Base-by-base conservation (phyloP, 768 basidiomycete genomes). In the Calvatia gigantea region DNA sequence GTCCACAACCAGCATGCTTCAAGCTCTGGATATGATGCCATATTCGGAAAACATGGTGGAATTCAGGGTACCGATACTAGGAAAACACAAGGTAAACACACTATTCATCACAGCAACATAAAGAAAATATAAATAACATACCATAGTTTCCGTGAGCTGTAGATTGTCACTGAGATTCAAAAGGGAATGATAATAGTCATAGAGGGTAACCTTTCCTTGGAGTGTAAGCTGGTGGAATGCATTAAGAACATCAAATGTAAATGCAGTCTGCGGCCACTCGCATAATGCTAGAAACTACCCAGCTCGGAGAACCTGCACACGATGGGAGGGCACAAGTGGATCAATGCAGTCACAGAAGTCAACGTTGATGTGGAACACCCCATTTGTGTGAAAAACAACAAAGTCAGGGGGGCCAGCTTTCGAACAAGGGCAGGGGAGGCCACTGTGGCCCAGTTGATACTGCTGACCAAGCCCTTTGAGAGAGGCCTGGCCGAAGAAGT, bases 11-110 rank as follows among this genome's bases (percentile, higher is more conserved):
- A 39, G 62, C 49, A 6, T 66, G 54, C 58, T 69, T 59, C 48
- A 71, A 53, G 61, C 64, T 61, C 44, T 64, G 57, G 4, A 72
- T 28, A 48, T 70, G 64, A 0, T 62, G 54, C 37, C 56, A 73
- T 31, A 65, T 37, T 0, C 60, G 54, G 2, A 61, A 15, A 25
- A 59, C 51, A 0, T 44, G 42, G 5, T 60, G 17, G 33, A 64
- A 57, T 2, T 50, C 35, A 3, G 49, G 53, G 28, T 59, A 61
- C 2, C 62, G 58, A 42, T 58, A 35, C 37, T 57, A 51, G 3
- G 41, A 11, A 39, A n/a, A n/a, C n/a, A n/a, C n/a, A n/a, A n/a
- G n/a, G n/a, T n/a, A n/a, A n/a, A n/a, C n/a, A n/a, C n/a, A n/a
- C n/a, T n/a, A n/a, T n/a, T n/a, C n/a, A n/a, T n/a, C n/a, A n/a